Percentiles rank a stretch among this genome's conserved stretches.
These are phyloP conservation scores for Neonectria hederae DNA, from an alignment of 2,329 filamentous ascomycete genomes.

Conservation along the genomic window DNA sequence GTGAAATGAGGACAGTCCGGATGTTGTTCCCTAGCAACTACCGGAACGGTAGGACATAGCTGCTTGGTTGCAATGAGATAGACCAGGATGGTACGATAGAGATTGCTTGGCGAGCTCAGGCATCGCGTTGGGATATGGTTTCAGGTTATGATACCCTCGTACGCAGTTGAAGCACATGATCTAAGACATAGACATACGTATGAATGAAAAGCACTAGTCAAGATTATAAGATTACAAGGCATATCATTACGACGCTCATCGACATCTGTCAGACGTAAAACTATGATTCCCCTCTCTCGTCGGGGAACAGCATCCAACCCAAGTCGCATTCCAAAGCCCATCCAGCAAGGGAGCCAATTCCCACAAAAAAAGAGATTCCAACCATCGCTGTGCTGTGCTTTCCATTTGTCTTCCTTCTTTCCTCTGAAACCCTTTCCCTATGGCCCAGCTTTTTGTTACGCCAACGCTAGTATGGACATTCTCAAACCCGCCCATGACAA, in stretches of 20 bases:
- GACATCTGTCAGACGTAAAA: constrained; percentile 24
- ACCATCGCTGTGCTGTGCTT: constrained; percentile 19
- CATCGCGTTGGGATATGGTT: not conserved
- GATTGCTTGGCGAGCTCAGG: not conserved
- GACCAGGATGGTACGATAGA: not conserved
- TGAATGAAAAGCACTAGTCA: not conserved
- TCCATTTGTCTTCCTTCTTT: constrained; percentile 19
- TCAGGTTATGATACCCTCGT: constrained; percentile 12
- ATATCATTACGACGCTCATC: constrained; percentile 37
- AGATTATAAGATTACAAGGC: constrained; percentile 21
- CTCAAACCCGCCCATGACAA: constrained; percentile 31
- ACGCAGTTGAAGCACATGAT: not conserved
- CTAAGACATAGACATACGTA: not conserved
- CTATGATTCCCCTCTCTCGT: constrained; percentile 5
- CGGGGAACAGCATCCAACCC: not conserved
- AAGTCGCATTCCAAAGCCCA: not conserved
- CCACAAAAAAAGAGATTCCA: constrained; percentile 1
- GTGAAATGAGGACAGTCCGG: constrained; percentile 63
- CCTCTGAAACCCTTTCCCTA: constrained; percentile 20
- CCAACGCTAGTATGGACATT: constrained; percentile 45
- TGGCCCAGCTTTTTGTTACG: constrained; percentile 42
- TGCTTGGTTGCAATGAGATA: not conserved
- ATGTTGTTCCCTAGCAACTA: not conserved
- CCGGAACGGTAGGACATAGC: not conserved
- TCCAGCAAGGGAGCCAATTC: constrained; percentile 1